Evolutionary conservation across 805 yeast species (phyloP), one percentile per base, ranked within the genome.

Genomic region (Zygoascus flipseniorum): DNA sequence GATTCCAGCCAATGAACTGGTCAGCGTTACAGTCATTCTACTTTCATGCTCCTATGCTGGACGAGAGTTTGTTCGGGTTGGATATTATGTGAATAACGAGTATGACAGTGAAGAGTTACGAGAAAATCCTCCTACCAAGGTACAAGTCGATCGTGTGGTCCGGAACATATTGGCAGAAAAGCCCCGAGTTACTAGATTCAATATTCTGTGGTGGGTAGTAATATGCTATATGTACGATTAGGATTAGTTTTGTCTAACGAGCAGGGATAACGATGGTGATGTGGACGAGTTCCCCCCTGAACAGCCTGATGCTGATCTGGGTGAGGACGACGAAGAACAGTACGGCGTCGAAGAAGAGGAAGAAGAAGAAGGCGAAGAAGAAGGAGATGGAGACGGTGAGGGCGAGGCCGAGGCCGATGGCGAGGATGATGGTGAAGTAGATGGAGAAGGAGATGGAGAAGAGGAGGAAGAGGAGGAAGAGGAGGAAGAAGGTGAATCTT

Each of bases 71-170:
- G 99, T 93, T 1, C 76, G 98, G 56, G 99, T 93, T 5, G 99
- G 99, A 0, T 93, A 93, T 72, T 93, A 93, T 65, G 99, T 93
- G 55, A 93, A 93, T 71, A 93, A 93, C 70, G 99, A 93, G 65
- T 93, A 93, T 64, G 97, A 92, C 65, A 76, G 83, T 14, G 98
- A 92, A 65, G 98, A 93, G 62, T 71, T 93, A 62, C 78, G 97
- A 54, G 96, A 89, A 65, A 88, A 86, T 59, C 97, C 97, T 1
- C 98, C 98, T 2, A 80, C 84, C 1, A 88, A 89, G 65, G 97
- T 92, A 1, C 96, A 88, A 64, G 89, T 92, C 3, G 96, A 89
- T 54, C 93, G 86, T 64, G 96, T 93, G 43, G 95, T 88, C 31
- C 80, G 99, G 65, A 93, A 92, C 69, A 86, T 93, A 39, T 74